Evolutionary conservation across 2,329 filamentous ascomycete genomes (phyloP).

Genomic region (Fusarium liriodendri): DNA sequence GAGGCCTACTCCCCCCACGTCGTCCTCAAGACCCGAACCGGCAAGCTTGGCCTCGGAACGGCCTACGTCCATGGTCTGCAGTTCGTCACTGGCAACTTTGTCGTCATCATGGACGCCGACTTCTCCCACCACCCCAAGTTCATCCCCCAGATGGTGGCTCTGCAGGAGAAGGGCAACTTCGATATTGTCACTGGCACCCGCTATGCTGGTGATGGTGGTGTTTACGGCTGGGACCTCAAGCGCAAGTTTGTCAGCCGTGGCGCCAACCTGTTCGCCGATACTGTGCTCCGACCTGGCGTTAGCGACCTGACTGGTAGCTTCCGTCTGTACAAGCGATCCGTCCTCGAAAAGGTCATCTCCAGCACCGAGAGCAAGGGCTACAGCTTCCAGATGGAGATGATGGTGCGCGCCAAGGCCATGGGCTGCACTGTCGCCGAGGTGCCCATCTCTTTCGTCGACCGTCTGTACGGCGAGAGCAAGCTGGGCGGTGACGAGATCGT

Average conservation of each 20-base stretch:
- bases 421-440: conserved; percentile 94
- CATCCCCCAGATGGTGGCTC: conserved; percentile 91
- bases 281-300: conserved; percentile 90
- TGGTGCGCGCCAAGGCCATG: conserved; percentile 96
- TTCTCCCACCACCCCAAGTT: conserved; percentile 99
- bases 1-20: conserved; percentile 85
- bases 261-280: conserved; percentile 96
- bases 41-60: conserved; percentile 96
- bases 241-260: conserved; percentile 85
- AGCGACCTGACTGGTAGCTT: conserved; percentile 97
- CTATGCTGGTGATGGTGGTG: conserved; percentile 89
- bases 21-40: conserved; percentile 85
- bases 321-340: conserved; percentile 90
- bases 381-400: conserved; percentile 99
- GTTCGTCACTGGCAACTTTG: conserved; percentile 90
- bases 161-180: conserved; percentile 81
- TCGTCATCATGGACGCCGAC: conserved; percentile 99
- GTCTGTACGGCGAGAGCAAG: conserved; percentile 95
- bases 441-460: conserved; percentile 95
- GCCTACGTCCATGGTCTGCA: conserved; percentile 96
- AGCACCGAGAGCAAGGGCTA: conserved; percentile 97
- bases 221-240: conserved; percentile 97
- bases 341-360: conserved; percentile 89
- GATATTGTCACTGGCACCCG: conserved; percentile 98
- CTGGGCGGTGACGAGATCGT: conserved; percentile 95